phyloP scores from a whole-genome alignment of 768 basidiomycete species.

The Leucocoprinus leucothites region DNA sequence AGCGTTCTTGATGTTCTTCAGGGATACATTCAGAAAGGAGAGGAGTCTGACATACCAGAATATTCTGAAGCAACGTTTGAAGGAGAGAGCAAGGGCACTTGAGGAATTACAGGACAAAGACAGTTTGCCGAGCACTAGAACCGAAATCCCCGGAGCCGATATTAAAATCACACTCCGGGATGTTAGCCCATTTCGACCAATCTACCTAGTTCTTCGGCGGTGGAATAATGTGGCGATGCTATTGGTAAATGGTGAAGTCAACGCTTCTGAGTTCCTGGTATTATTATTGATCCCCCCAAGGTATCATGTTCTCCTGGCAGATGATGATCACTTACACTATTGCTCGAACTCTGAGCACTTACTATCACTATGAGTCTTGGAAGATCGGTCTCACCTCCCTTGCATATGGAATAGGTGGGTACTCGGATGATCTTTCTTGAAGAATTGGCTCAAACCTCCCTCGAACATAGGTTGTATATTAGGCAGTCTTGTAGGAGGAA shows the following conservation, averaged over 20 bases:
- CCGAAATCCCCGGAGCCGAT: not conserved
- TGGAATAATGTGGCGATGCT: conserved; percentile 66
- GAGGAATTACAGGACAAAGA: not conserved
- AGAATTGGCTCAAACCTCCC: too few species aligned
- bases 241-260: conserved; percentile 49
- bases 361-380: conserved; percentile 65
- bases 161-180: conserved; percentile 59
- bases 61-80: conserved; percentile 42
- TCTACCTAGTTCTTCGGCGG: conserved; percentile 53
- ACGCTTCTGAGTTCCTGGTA: not conserved
- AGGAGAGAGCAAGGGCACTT: conserved; percentile 18
- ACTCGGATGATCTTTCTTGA: not conserved
- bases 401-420: conserved; percentile 45
- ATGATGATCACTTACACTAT: conserved; percentile 71
- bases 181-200: conserved; percentile 67
- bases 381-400: conserved; percentile 72
- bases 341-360: conserved; percentile 57
- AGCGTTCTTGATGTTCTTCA: conserved; percentile 61
- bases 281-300: not conserved
- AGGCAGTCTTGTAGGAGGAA: conserved; percentile 37
- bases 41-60: conserved; percentile 75
- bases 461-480: conserved; percentile 27
- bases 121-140: not conserved
- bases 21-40: conserved; percentile 77
- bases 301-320: conserved; percentile 2